Evolutionary conservation across 75 land plant species (phyloP).

Genomic region (Cryptomeria japonica): DNA sequence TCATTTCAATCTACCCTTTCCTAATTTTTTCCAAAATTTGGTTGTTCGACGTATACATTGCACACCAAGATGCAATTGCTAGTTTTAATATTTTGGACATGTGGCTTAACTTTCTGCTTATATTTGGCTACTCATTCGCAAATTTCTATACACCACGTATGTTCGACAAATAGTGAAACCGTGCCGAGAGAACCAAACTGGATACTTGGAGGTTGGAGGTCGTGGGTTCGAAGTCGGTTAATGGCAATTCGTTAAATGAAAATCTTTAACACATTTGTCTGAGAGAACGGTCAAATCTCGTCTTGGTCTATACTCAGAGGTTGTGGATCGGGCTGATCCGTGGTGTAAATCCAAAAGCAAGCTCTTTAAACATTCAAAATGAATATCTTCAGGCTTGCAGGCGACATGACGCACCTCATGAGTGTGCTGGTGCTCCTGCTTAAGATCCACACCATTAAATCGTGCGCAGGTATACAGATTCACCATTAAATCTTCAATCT

Average conservation of each 20-base stretch:
- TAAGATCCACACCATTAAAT: slow-evolving; percentile 75
- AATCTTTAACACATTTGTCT: background rate
- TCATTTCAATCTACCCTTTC: no score
- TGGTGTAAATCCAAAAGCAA: no score
- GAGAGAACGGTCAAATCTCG: background rate
- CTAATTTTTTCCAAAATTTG: no score
- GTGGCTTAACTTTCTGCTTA: background rate
- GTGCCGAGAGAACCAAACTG: background rate
- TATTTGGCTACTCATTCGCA: background rate
- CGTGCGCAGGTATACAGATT: slow-evolving; percentile 53
- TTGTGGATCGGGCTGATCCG: background rate
- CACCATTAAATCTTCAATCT: background rate
- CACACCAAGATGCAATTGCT: no score
- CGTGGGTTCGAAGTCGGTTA: background rate
- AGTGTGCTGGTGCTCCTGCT: slow-evolving; percentile 66
- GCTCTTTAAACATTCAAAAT: slow-evolving; percentile 19
- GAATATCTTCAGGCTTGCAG: slow-evolving; percentile 71
- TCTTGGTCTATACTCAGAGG: background rate
- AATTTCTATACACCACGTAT: background rate
- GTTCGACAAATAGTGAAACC: background rate
- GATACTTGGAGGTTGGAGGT: background rate
- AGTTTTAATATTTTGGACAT: background rate
- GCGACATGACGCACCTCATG: slow-evolving; percentile 71
- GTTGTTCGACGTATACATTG: no score
- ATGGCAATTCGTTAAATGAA: background rate